Base-by-base conservation (phyloP, 2,329 filamentous ascomycete genomes). In the Rutstroemia sp. region DNA sequence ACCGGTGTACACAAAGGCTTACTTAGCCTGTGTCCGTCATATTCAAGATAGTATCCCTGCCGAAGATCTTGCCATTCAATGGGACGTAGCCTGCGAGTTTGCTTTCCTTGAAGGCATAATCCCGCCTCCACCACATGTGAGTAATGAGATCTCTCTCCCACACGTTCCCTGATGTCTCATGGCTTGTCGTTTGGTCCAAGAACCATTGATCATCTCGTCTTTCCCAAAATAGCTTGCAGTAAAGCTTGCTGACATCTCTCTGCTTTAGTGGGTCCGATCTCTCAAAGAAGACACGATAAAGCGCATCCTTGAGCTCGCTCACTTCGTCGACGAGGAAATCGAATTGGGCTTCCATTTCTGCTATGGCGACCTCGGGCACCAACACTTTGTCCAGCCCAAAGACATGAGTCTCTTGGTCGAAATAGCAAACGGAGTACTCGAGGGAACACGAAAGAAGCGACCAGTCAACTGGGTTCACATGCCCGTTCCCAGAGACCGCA, bases 321-420 rank as follows among this genome's bases (percentile, higher is more conserved):
- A 61, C 7, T 61, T 61, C 8, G 65, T 76, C 4, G 63, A 69
- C 36, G 34, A 63, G 5, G 67, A 70, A 58, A 71, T 76, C 1
- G 68, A 74, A 40, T 47, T 77, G 54, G 75, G 73, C 0, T 68
- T 74, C 34, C 75, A 78, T 61, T 67, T 78, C 19, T 78, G 76
- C 64, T 78, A 78, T 60, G 76, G 75, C 12, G 75, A 78, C 58
- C 65, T 73, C 4, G 63, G 67, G 1, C 74, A 77, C 61, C 63
- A 65, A 50, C 75, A 76, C 61, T 76, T 73, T 58, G 57, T 72
- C n/a, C 71, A 78, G 53, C 75, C 76, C 0, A 64, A 57, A 14
- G 60, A 65, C 19, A 58, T 54, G 10, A 60, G 56, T 0, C 27
- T 70, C 1, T 38, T 73, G 30, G 72, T 75, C 5, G 69, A 73